Base-by-base conservation (phyloP, 495 filamentous ascomycete genomes). In the Niebla homalea region DNA sequence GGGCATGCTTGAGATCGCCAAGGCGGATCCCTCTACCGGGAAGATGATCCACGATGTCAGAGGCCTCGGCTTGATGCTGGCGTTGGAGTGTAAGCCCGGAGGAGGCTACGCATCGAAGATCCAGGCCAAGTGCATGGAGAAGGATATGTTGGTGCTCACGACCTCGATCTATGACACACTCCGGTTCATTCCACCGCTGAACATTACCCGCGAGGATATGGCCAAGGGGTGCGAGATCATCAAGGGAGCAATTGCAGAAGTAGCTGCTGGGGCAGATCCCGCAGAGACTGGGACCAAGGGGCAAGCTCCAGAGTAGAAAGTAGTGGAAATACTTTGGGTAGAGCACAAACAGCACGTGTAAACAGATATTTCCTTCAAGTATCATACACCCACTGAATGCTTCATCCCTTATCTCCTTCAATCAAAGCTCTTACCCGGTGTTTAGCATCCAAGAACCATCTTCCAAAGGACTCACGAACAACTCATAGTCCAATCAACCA, bases 61-160 rank as follows among this genome's bases (percentile, higher is more conserved):
- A 5, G 53, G 53, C 1, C 5, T 56, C 21, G 53, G 53, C 0
- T 45, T 56, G 43, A 56, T 56, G 53, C 35, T 56, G 37, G 53
- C 53, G 4, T 25, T 56, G 44, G 53, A 56, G 21, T 56, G 53
- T 36, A 36, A 12, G 43, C 53, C 53, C 11, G 53, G 53, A 16
- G 39, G 46, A 26, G 48, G 56, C 29, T 60, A 55, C 20, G 52
- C 52, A 35, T 55, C 52, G 10, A 55, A 55, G 48, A 55, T 55
- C 20, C 52, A 55, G 25, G 48, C 47, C 3, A 51, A 51, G 20
- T 55, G 52, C 15, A 55, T 55, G 52, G 52, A 55, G 42, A 55
- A 41, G 52, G 52, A 51, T 32, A 36, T 55, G 48, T 25, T 55
- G 42, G 47, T 55, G 16, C 52, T 55, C 29, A 55, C 52, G 7